Evolutionary conservation across 768 basidiomycete species (phyloP), one percentile per base, ranked within the genome.

Genomic region (Leccinellum rugosiceps): DNA sequence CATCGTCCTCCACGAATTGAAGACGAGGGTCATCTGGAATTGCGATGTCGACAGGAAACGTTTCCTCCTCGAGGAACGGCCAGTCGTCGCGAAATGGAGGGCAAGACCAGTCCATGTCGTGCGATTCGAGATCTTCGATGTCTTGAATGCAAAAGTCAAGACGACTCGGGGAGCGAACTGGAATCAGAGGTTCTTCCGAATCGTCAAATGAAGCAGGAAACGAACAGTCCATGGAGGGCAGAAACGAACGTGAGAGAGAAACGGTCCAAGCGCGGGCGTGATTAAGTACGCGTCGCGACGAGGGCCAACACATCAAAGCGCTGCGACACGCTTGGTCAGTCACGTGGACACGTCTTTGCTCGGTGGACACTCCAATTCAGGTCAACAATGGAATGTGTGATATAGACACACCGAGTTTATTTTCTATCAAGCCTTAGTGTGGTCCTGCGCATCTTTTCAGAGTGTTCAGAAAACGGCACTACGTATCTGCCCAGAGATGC

Each of bases 91-190:
- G 32, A 53, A 51, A 58, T 47, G 53, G 15, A 15, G 41, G 31
- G 21, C 30, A 50, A n/a, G 49, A 53, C 66, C 62, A 67, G 9
- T 61, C 58, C 49, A 59, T 59, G 19, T 23, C 51, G 21, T 57
- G 21, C n/a, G 28, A 51, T 21, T 50, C 58, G 41, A 51, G 30
- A 38, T 50, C 35, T 5, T 63, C 58, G 2, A 31, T 19, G 11
- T 35, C 52, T 11, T 58, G 50, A 31, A 58, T 19, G 52, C 69
- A 66, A 38, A 81, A 81, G 48, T 78, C 78, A 8, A 83, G 73
- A 46, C 79, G 79, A 60, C 79, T 84, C 28, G 74, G 71, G 50
- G 81, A 79, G 31, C 80, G 78, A 61, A 72, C 69, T 32, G 79
- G 78, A n/a, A 45, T 32, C 15, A 17, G 55, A 8, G 55, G 49